Evolutionary conservation across 306 rosid species (phyloP), one percentile per base, ranked within the genome.

Genomic region (Quercus alba): DNA sequence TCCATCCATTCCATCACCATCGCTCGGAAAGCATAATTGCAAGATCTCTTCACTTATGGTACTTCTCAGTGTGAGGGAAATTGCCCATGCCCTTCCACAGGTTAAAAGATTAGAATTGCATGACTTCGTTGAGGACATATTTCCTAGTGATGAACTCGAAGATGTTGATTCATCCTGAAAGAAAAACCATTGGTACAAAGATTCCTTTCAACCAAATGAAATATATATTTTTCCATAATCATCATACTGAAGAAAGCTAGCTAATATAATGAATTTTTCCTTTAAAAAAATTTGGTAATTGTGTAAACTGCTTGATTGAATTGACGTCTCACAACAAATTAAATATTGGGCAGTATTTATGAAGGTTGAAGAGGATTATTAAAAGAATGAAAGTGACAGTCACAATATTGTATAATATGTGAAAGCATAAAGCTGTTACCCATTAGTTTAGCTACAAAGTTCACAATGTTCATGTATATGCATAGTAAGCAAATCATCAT

Each of bases 71-170:
- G 93, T 82, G 52, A 93, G 90, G 61, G 94, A 90, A 81, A 95
- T 87, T 70, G 93, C 94, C 99, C 99, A 91, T 4, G 97, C 94
- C 66, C 86, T 86, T 85, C 99, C 98, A 69, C 70, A 69, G 75
- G 88, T 88, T 78, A 93, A 88, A 84, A 90, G 76, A 82, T 67
- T 5, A 61, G 84, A 71, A 85, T 78, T 72, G 56, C 75, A 51
- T 61, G 74, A 76, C 80, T 74, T 62, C 18, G 83, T 38, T 19
- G 90, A 76, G 20, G 89, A 88, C 84, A 41, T 84, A 77, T 86
- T 89, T 63, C 77, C 90, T 35, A 69, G 81, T 17, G 86, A 68
- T 58, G 90, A 84, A 90, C 68, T 74, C 10, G 90, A 70, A 57
- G 90, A 79, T 71, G 80, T 87, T 77, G 23, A 31, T 77, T 81